These are phyloP conservation scores for Chaetomium globosum DNA, from an alignment of 2,329 filamentous ascomycete genomes.

Conservation along the genomic window DNA sequence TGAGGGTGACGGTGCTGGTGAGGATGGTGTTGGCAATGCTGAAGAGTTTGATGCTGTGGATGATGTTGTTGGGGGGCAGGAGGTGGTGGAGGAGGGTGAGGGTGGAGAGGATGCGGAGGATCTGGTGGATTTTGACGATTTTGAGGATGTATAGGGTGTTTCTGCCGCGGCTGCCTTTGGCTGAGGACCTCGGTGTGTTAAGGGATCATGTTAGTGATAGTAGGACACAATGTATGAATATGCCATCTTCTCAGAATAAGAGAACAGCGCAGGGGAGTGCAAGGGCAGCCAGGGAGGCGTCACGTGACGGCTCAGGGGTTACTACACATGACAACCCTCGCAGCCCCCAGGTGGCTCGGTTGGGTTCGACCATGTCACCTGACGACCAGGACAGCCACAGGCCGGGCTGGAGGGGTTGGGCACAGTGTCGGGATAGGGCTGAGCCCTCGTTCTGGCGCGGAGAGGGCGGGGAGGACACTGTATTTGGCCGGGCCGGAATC, in stretches of 20 bases:
- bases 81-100: conserved; percentile 20
- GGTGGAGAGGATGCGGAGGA: conserved; percentile 31
- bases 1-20: too few relatives aligned
- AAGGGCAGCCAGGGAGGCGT: conserved; percentile 12
- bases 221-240: not conserved
- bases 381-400: conserved; percentile 31
- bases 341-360: conserved; percentile 4
- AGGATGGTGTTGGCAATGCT: too few relatives aligned
- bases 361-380: conserved; percentile 40
- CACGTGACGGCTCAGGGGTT: conserved; percentile 32
- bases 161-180: conserved; percentile 15
- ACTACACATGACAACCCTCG: not conserved
- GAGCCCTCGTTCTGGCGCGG: not conserved
- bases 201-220: not conserved
- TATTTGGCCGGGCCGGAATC: not conserved
- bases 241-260: not conserved
- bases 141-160: conserved; percentile 33
- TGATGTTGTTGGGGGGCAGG: not conserved
- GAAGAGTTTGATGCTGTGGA: too few relatives aligned
- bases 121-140: not conserved
- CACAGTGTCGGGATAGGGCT: conserved; percentile 10
- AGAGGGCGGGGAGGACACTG: not conserved
- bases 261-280: not conserved
- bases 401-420: not conserved
- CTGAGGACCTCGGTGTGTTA: not conserved